Conservation (phyloP, 495 filamentous ascomycete species). For the Aspergillus carlsbadensis region DNA sequence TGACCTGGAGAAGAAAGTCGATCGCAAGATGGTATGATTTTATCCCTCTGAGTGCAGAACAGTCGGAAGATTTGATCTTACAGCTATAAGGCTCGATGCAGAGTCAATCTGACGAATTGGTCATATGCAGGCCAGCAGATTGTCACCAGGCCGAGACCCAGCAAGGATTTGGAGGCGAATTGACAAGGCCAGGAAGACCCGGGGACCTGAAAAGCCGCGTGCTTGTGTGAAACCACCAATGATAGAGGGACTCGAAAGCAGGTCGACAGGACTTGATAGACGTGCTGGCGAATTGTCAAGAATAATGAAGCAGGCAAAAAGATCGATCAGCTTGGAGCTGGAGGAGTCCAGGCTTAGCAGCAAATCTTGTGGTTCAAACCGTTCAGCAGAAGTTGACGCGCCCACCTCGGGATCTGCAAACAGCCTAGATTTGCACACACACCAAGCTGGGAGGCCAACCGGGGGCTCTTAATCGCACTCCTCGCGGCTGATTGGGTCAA, state of each 20-base stretch:
- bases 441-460: slow-evolving; percentile 6
- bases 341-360: slow-evolving; percentile 4
- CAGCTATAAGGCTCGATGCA: background rate
- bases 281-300: background rate
- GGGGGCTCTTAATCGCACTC: background rate
- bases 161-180: slow-evolving; percentile 5
- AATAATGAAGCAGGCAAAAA: background rate
- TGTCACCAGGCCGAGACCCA: slow-evolving; percentile 8
- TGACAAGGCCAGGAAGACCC: background rate
- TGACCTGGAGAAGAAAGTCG: background rate
- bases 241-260: background rate
- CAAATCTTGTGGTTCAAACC: background rate
- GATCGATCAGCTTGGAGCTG: slow-evolving; percentile 13
- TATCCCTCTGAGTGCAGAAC: background rate
- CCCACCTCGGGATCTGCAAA: slow-evolving; percentile 18
- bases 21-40: background rate
- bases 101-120: slow-evolving; percentile 7
- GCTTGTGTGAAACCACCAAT: background rate
- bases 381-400: slow-evolving; percentile 10
- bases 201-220: background rate
- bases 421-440: slow-evolving; percentile 1
- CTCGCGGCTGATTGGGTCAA: slow-evolving; percentile 1
- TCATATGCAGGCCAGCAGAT: slow-evolving; percentile 5
- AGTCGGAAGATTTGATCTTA: background rate
- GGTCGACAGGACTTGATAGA: background rate